Evolutionary conservation across 345 rosid species (phyloP).

Genomic region (Pugionium cornutum): DNA sequence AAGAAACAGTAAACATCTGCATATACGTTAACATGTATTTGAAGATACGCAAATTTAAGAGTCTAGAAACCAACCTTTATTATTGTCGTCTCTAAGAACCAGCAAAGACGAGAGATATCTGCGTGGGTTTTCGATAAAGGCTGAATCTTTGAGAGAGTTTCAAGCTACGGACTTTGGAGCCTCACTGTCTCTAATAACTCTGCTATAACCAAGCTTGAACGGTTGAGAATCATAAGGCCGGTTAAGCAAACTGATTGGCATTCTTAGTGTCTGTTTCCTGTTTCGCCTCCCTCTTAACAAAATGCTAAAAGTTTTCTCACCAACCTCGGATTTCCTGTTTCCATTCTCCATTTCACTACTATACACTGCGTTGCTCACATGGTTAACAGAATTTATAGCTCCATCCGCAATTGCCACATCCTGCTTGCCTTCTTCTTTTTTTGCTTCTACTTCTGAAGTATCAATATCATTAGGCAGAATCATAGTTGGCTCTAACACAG

Average conservation of each 20-base stretch:
- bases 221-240: conserved; percentile 90
- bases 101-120: conserved; percentile 28
- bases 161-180: conserved; percentile 56
- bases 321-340: conserved; percentile 43
- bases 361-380: conserved; percentile 35
- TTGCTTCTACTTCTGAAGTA: conserved; percentile 45
- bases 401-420: conserved; percentile 9
- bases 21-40: neutral
- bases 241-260: conserved; percentile 89
- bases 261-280: conserved; percentile 81
- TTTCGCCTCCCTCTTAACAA: conserved; percentile 85
- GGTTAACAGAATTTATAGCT: conserved; percentile 38
- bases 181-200: conserved; percentile 81
- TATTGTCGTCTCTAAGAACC: conserved; percentile 19
- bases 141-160: conserved; percentile 10
- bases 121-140: conserved; percentile 16
- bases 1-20: too few species aligned
- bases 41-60: conserved; percentile 3
- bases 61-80: conserved; percentile 37
- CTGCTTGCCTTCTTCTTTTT: conserved; percentile 44
- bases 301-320: conserved; percentile 88
- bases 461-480: conserved; percentile 57
- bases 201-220: conserved; percentile 69
- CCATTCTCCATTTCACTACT: conserved; percentile 48
- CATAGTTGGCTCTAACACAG: conserved; percentile 49